Evolutionary conservation across 2,329 filamentous ascomycete genomes (phyloP), one percentile per base, ranked within the genome.

Genomic region (Leptographium flavum): DNA sequence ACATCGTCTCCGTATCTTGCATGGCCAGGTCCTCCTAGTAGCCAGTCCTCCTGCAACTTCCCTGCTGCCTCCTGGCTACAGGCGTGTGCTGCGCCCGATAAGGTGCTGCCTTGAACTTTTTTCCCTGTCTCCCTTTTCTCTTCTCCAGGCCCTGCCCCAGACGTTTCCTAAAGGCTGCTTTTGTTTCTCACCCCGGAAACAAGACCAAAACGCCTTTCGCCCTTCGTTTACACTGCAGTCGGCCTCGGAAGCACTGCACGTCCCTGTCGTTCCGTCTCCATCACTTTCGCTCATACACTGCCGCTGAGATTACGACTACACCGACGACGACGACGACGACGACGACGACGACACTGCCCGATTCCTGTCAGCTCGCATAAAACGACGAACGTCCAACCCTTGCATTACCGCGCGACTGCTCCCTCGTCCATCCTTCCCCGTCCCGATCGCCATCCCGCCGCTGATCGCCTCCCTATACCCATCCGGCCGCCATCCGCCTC

Each of bases 151-250:
- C 7, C 30, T 39, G 27, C 22, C 35, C 14, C 15, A 39, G 23
- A 14, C 33, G n/a, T 19, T 42, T 19, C 30, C 7, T 15, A 10
- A n/a, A 13, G 22, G 15, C 13, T 15, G 17, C 19, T 19, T 22
- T 21, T 32, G n/a, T 37, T 15, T 17, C 33, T 19, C 14, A 30
- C 21, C 17, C 42, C 38, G 27, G 23, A 14, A 41, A 35, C 23
- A 27, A 39, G 15, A 17, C 23, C n/a, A n/a, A n/a, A n/a, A n/a
- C n/a, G n/a, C 36, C 37, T 17, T 32, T n/a, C n/a, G n/a, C 23
- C 44, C 38, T 25, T 42, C 39, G 32, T 45, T 45, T 39, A 35
- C 38, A 28, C 14, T 21, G 19, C 37, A 37, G 38, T 35, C 43
- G 38, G 25, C 37, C 37, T 10, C 35, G 27, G 30, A 33, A 28